A percentile compares a stretch with the other conserved stretches of the same genome.
phyloP scores from a whole-genome alignment of 768 basidiomycete species.

The Chiua virens region DNA sequence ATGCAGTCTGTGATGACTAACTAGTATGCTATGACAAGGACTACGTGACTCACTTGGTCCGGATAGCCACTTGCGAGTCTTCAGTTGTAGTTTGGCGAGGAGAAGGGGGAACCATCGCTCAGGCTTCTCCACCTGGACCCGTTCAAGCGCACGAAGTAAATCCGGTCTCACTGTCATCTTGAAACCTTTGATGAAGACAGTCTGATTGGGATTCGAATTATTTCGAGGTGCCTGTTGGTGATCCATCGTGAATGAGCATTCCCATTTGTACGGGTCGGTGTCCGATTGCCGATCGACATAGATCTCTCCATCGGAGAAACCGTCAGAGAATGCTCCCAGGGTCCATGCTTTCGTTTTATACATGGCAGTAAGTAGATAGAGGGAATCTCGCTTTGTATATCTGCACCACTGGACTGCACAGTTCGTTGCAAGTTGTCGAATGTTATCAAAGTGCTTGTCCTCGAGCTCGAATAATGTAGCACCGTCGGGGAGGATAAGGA shows the following conservation, averaged over 20 bases:
- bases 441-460: constrained; percentile 5
- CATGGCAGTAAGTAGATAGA: constrained; percentile 30
- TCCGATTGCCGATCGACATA: no score
- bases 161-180: constrained; percentile 6
- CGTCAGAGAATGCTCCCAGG: constrained; percentile 13
- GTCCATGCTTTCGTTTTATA: constrained; percentile 28
- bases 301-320: no score
- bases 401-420: constrained; percentile 26
- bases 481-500: constrained; percentile 31
- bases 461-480: constrained; percentile 15
- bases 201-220: constrained; percentile 7
- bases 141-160: no score
- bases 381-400: constrained; percentile 14
- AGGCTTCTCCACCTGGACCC: no score
- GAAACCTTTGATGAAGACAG: constrained; percentile 18
- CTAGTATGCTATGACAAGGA: no score
- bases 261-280: background rate
- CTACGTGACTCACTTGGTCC: no score
- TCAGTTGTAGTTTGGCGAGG: no score
- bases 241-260: background rate
- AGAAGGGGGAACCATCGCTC: no score
- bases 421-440: constrained; percentile 9
- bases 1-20: no score
- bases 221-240: no score
- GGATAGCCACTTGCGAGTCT: no score